Conservation (phyloP, 1,139 yeast genomes). For the Kodamaea plutei region DNA sequence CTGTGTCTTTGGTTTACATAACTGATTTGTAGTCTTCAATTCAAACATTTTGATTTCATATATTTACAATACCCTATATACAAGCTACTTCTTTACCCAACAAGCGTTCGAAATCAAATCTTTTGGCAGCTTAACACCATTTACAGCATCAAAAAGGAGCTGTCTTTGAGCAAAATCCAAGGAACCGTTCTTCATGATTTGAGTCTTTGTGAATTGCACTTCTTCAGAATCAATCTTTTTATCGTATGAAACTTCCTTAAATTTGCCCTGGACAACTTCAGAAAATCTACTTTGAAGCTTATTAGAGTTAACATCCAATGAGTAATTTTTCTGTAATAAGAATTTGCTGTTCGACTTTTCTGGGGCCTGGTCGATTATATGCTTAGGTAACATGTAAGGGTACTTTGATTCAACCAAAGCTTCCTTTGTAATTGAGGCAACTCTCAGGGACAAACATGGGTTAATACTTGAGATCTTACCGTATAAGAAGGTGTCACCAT, state of each 20-base stretch:
- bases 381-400: constrained; percentile 40
- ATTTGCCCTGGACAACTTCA: constrained; percentile 34
- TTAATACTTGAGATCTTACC: constrained; percentile 36
- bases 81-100: constrained; percentile 26
- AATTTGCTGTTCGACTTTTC: constrained; percentile 28
- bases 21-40: too few relatives aligned
- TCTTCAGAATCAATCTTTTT: constrained; percentile 10
- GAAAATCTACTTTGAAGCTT: constrained; percentile 25
- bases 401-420: constrained; percentile 38
- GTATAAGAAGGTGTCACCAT: constrained; percentile 33
- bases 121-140: constrained; percentile 23
- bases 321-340: constrained; percentile 31
- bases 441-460: constrained; percentile 31
- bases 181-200: constrained; percentile 31
- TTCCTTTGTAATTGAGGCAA: constrained; percentile 41
- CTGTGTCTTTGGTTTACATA: too few relatives aligned
- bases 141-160: constrained; percentile 26
- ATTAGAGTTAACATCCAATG: constrained; percentile 23
- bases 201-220: constrained; percentile 18
- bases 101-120: constrained; percentile 29
- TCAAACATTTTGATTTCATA: too few relatives aligned
- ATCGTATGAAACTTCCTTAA: constrained; percentile 13
- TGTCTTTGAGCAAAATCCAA: constrained; percentile 27
- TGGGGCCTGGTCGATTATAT: constrained; percentile 27
- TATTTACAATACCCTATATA: too few relatives aligned